Evolutionary conservation across 2,329 filamentous ascomycete genomes (phyloP).

Genomic region (Claviceps arundinis): DNA sequence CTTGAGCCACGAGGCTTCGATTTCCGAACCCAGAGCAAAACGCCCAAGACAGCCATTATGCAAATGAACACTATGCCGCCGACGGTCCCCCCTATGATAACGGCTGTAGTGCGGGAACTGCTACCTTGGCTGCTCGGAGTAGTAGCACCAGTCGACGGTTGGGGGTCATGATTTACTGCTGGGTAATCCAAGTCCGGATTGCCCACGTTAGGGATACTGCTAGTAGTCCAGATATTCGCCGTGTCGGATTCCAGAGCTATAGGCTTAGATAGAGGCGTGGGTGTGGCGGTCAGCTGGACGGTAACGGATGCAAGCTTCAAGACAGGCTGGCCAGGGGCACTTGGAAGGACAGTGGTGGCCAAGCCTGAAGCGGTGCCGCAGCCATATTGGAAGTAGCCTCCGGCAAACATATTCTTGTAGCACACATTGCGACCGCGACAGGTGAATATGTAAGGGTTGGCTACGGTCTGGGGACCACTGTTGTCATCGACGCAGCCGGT

Average conservation of each 20-base stretch:
- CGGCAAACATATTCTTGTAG: slow-evolving; percentile 41
- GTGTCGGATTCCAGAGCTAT: slow-evolving; percentile 24
- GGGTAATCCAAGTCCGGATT: not conserved
- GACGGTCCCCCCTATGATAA: slow-evolving; percentile 41
- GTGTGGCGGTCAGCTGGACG: slow-evolving; percentile 26
- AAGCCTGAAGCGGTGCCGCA: slow-evolving; percentile 36
- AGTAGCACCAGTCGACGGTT: slow-evolving; percentile 9
- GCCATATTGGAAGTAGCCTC: slow-evolving; percentile 43
- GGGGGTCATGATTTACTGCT: slow-evolving; percentile 1
- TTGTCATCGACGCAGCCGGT: slow-evolving; percentile 43
- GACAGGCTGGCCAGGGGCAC: slow-evolving; percentile 26
- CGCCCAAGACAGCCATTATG: slow-evolving; percentile 25
- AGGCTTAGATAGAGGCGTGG: slow-evolving; percentile 25
- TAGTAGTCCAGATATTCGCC: slow-evolving; percentile 5
- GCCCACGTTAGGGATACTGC: not conserved
- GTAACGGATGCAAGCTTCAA: slow-evolving; percentile 25
- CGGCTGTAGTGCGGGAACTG: slow-evolving; percentile 25
- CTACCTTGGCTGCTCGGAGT: slow-evolving; percentile 17
- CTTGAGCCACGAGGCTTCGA: not conserved
- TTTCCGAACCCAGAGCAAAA: slow-evolving; percentile 30
- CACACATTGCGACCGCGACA: slow-evolving; percentile 39
- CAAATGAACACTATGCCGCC: slow-evolving; percentile 35
- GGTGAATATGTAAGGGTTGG: slow-evolving; percentile 44
- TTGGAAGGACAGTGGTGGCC: slow-evolving; percentile 34
- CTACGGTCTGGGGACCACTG: slow-evolving; percentile 33